Evolutionary conservation across 441 rosid species (phyloP), one percentile per base, ranked within the genome.

Genomic region (Croton setiger): DNA sequence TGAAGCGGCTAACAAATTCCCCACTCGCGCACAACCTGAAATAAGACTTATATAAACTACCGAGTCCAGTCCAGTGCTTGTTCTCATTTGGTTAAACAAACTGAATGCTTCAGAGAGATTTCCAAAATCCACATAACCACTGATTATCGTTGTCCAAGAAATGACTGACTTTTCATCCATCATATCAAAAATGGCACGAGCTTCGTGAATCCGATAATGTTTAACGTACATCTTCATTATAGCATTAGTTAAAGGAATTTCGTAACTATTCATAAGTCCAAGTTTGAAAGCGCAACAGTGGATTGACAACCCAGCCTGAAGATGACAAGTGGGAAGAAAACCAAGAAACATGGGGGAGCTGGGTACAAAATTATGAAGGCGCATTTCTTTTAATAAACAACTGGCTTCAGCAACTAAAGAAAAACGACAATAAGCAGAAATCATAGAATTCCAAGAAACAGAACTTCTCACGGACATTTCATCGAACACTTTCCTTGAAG

Each of bases 61-160:
- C 0, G 14, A 64, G 48, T 72, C 83, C 14, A 37, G 64, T 7
- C 41, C 52, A 21, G 58, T 49, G 62, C 57, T 49, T 54, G 20
- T 45, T 60, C 80, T 73, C 80, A 76, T 73, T 57, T 18, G 43
- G 20, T 68, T 79, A 60, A 74, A 73, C 36, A 71, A n/a, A 51
- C 4, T 44, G 61, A 73, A 51, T 14, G 80, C 83, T 71, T 80
- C 75, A 21, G 17, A 39, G 35, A 68, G 58, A 21, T 72, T 20
- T 17, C 76, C 76, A 56, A 49, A 41, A 33, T 63, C 63, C 61
- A 71, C 70, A 48, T 69, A 76, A 13, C 79, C 81, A 17, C 66
- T 68, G 17, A 76, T 66, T 20, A 80, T 11, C 12, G 68, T 72
- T 27, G 80, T 68, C 83, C 83, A 80, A 14, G 83, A 76, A 66